A percentile compares a stretch with the other conserved stretches of the same genome.
Evolutionary conservation across 805 yeast genomes (phyloP).

Genomic region (Suhomyces emberorum): DNA sequence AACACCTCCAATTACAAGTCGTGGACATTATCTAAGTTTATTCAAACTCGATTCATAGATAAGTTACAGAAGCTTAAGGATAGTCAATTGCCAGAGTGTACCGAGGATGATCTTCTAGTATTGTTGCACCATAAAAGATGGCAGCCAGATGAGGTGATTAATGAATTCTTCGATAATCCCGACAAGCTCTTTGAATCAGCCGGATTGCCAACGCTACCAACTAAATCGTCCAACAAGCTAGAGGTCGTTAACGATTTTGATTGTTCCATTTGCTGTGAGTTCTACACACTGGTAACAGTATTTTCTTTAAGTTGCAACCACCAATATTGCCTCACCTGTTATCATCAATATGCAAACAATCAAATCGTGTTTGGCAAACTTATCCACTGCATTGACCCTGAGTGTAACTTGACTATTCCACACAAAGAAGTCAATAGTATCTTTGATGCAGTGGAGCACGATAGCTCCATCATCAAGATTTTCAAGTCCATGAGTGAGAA

Average conservation of each 20-base stretch:
- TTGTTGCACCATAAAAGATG: conserved; percentile 37
- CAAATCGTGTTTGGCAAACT: conserved; percentile 41
- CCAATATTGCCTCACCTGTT: conserved; percentile 67
- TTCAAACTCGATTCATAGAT: conserved; percentile 21
- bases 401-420: conserved; percentile 45
- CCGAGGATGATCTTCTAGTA: conserved; percentile 28
- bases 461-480: conserved; percentile 7
- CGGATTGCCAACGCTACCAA: conserved; percentile 19
- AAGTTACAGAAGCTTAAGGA: conserved; percentile 20
- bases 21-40: conserved; percentile 26
- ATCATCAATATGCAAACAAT: conserved; percentile 52
- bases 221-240: background rate
- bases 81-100: conserved; percentile 24
- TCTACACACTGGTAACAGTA: conserved; percentile 26
- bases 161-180: conserved; percentile 33
- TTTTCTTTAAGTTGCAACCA: conserved; percentile 69
- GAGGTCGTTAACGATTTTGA: background rate
- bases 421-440: conserved; percentile 34
- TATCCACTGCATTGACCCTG: conserved; percentile 65
- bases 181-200: conserved; percentile 21
- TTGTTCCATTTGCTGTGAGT: conserved; percentile 64
- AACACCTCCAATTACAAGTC: conserved; percentile 14
- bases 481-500: conserved; percentile 28
- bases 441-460: conserved; percentile 4
- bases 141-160: conserved; percentile 39